These are phyloP conservation scores for Microsporum canis DNA, from an alignment of 2,329 filamentous ascomycete species.

Conservation along the genomic window DNA sequence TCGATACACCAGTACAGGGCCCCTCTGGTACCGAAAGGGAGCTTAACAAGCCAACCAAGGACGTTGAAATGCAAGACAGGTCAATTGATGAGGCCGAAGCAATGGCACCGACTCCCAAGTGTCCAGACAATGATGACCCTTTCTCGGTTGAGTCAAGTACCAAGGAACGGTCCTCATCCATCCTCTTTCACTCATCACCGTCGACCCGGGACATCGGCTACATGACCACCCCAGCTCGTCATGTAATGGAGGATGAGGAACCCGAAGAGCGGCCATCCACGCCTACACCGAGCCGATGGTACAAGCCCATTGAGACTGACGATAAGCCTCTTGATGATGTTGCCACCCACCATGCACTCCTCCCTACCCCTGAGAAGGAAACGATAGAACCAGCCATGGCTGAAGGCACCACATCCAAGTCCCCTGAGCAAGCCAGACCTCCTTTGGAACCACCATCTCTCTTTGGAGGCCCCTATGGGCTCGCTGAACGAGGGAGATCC, in stretches of 20 bases:
- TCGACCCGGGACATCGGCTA: slow-evolving; percentile 18
- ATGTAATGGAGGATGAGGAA: neutral
- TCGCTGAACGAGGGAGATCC: slow-evolving; percentile 16
- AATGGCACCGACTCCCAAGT: neutral
- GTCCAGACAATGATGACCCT: slow-evolving; percentile 13
- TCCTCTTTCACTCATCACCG: slow-evolving; percentile 36
- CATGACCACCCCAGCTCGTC: neutral
- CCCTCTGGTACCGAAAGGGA: neutral
- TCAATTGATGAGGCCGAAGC: slow-evolving; percentile 4
- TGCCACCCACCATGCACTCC: neutral
- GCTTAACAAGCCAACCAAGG: neutral
- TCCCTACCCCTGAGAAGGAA: neutral
- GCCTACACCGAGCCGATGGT: neutral
- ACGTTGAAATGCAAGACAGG: slow-evolving; percentile 10
- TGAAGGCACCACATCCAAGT: neutral
- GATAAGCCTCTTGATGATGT: neutral
- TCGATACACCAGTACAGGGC: neutral
- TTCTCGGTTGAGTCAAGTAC: slow-evolving; percentile 34
- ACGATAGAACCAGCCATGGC: neutral
- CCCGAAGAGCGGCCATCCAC: neutral
- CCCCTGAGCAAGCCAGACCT: slow-evolving; percentile 1
- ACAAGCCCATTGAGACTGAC: neutral
- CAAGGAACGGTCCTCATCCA: slow-evolving; percentile 36
- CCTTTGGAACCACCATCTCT: slow-evolving; percentile 25
- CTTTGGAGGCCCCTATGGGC: slow-evolving; percentile 24